Evolutionary conservation across 2,329 filamentous ascomycete genomes (phyloP).

Genomic region (Pestalotiopsis sp.): DNA sequence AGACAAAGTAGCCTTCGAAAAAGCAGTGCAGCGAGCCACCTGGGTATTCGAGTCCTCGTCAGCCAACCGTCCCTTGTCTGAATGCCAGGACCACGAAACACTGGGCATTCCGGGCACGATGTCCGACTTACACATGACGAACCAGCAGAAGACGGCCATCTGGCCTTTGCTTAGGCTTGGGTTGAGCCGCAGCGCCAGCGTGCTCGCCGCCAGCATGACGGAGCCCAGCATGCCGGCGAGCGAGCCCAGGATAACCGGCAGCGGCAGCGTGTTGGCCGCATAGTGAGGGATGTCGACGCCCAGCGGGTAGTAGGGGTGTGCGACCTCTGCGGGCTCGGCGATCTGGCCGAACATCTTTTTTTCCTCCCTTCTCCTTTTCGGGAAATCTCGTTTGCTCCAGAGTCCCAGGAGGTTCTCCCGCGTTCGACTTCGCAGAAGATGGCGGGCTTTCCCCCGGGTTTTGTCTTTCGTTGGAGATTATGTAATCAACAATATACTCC

Average conservation of each 20-base stretch:
- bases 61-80: neutral
- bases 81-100: neutral
- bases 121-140: constrained; percentile 49
- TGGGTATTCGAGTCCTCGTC: constrained; percentile 25
- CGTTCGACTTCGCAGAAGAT: too few species aligned
- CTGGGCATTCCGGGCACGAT: neutral
- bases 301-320: constrained; percentile 53
- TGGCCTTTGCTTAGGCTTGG: constrained; percentile 37
- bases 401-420: too few species aligned
- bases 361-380: too few species aligned
- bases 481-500: neutral
- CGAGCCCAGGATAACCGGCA: constrained; percentile 37
- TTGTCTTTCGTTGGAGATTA: neutral
- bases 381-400: too few species aligned
- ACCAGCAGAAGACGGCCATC: constrained; percentile 51
- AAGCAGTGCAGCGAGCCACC: constrained; percentile 72
- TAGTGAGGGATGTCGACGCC: constrained; percentile 44
- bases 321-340: constrained; percentile 16
- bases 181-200: constrained; percentile 30
- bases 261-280: constrained; percentile 41
- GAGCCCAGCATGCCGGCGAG: constrained; percentile 38
- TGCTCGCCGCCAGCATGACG: constrained; percentile 34
- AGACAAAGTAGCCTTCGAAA: constrained; percentile 83
- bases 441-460: too few species aligned
- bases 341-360: neutral